Conservation (phyloP, 345 rosid species). For the Cardamine chenopodiifolia region DNA sequence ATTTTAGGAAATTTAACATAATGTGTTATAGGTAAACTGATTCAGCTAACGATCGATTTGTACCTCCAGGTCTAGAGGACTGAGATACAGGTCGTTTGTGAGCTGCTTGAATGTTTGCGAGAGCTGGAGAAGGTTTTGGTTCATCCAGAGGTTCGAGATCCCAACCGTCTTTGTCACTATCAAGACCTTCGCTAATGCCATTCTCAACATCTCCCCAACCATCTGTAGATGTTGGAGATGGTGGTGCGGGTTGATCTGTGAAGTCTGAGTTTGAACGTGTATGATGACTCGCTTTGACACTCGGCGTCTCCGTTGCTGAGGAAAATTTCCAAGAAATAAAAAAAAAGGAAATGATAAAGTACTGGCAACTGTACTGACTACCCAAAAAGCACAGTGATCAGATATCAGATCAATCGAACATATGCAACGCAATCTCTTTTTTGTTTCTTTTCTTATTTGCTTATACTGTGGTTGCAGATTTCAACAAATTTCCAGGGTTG, state of each 20-base stretch:
- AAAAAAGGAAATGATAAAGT: not conserved
- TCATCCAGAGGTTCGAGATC: slow-evolving; percentile 93
- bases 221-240: slow-evolving; percentile 91
- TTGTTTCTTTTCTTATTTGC: slow-evolving; percentile 18
- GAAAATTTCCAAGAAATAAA: slow-evolving; percentile 6
- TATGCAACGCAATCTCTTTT: not conserved
- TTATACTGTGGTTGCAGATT: not conserved
- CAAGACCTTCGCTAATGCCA: slow-evolving; percentile 73
- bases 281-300: slow-evolving; percentile 52
- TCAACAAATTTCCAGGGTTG: not conserved
- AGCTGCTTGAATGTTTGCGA: slow-evolving; percentile 88
- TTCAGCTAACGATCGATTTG: slow-evolving; percentile 1
- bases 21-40: slow-evolving; percentile 13
- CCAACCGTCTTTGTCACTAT: slow-evolving; percentile 94
- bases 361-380: not conserved
- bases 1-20: not conserved
- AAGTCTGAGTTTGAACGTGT: slow-evolving; percentile 70
- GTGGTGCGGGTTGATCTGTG: slow-evolving; percentile 70
- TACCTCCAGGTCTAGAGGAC: slow-evolving; percentile 77
- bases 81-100: slow-evolving; percentile 80
- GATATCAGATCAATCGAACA: not conserved
- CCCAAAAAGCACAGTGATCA: not conserved
- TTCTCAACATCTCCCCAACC: slow-evolving; percentile 98
- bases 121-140: slow-evolving; percentile 77
- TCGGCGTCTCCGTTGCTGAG: slow-evolving; percentile 59